Evolutionary conservation across 1,139 yeast species (phyloP), one percentile per base, ranked within the genome.

Genomic region (Nakaseomyces kungkrabaensis): DNA sequence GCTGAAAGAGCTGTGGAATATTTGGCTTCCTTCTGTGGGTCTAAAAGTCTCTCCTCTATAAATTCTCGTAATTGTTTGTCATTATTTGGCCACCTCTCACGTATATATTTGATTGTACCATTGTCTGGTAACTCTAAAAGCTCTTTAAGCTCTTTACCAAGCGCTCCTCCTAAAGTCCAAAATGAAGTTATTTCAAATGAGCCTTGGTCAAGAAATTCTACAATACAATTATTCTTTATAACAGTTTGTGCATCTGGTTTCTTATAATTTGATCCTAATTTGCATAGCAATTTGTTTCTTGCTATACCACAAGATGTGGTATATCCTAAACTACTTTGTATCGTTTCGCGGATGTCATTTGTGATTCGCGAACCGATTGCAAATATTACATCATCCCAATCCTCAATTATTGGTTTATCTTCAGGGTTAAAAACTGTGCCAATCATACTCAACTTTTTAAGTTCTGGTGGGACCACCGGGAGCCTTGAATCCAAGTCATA

Each of bases 221-320:
- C 58, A 1, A 82, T 70, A 27, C 77, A 69, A 5, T 63, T 60
- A 47, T 77, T 76, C 40, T 83, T 67, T 0, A 92, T 72, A 3
- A 86, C 73, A 0, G 97, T 88, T 63, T 92, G 98, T 46, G 82
- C 79, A 63, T 88, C 82, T 0, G 98, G 98, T 59, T 92, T 92
- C 49, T 76, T 75, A 59, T 72, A 82, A 3, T 92, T 95, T 10
- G 95, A 89, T 0, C 95, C 96, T n/a, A 92, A 69, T 63, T 92
- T 92, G 3, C 97, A 92, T 25, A 90, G 67, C 2, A 81, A 76
- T 63, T 88, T 88, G 51, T 81, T 85, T 24, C 84, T 71, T 0
- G 87, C 85, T 3, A 92, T 68, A 0, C 98, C 98, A 22, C 95
- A 94, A 0, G 97, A 88, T 0, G 97, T 88, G 0, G 95, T 87